Base-by-base conservation (phyloP, 176 grass and related monocot genomes). In the Aegilops tauschii region DNA sequence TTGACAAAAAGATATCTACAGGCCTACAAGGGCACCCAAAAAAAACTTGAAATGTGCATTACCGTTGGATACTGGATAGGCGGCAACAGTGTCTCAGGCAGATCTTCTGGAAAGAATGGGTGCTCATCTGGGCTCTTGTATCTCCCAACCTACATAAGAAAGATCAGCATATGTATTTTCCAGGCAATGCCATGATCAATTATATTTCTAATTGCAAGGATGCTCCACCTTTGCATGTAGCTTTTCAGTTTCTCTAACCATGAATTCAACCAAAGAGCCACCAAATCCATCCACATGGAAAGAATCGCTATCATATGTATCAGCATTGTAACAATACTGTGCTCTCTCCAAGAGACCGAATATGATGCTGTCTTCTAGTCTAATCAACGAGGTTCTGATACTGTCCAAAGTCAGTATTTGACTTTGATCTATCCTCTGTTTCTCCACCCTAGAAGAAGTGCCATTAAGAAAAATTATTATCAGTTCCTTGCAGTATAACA, bases 321-420 rank as follows among this genome's bases (percentile, higher is more conserved):
- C 94, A 29, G 90, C 90, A 83, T 99, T 99, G 83, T 93, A 90
- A 61, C 90, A 52, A 81, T 66, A 99, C 64, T 99, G 97, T 25
- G 97, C 92, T 82, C 97, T 93, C 92, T 94, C 97, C 75, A 99
- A 85, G 35, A 99, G 92, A 85, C 74, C 88, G 32, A 94, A 99
- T 87, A 99, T 99, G 80, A 99, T 99, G 85, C 90, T 97, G 85
- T 99, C 97, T 90, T 99, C 97, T 93, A 94, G 94, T 49, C 94
- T 83, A 75, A 99, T 96, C 82, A 99, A 81, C 49, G 94, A 90
- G 40, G 89, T 86, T 63, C 94, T 91, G 66, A 96, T 92, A 56
- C 87, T 83, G 44, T 97, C 97, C 68, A 99, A 85, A 18, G 85
- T 94, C 78, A 99, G 73, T 18, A 77, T 94, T 44, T 97, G 92